Conservation (phyloP, 1,284 basidiomycete species). For the Cystobasidium sp. region DNA sequence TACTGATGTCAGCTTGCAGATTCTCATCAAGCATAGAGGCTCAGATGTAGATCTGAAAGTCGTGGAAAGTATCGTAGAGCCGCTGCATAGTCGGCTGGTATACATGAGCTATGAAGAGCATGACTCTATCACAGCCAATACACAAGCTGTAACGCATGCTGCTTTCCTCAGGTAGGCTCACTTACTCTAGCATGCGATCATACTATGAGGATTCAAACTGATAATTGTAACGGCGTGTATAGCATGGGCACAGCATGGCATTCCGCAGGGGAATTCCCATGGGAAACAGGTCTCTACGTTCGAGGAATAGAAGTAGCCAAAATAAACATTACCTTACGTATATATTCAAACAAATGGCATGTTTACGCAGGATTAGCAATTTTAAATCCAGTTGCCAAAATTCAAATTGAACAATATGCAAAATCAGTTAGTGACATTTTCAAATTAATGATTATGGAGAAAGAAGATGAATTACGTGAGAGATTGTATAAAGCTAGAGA, state of each 20-base stretch:
- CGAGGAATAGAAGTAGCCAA: conserved; percentile 99
- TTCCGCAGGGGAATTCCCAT: conserved; percentile 78
- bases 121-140: conserved; percentile 94
- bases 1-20: conserved; percentile 60
- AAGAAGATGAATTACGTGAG: conserved; percentile 68
- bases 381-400: conserved; percentile 87
- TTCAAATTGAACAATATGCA: conserved; percentile 89
- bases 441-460: conserved; percentile 91
- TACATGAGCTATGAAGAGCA: conserved; percentile 95
- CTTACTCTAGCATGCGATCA: not conserved
- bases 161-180: conserved; percentile 82
- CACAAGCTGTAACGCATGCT: conserved; percentile 96
- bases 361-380: conserved; percentile 98
- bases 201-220: conserved; percentile 4
- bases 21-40: conserved; percentile 86
- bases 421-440: conserved; percentile 84
- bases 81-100: conserved; percentile 85
- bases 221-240: not conserved
- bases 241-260: conserved; percentile 99
- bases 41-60: conserved; percentile 72
- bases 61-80: conserved; percentile 81
- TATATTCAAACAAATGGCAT: conserved; percentile 98
- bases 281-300: conserved; percentile 90
- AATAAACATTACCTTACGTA: conserved; percentile 94
- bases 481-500: conserved; percentile 78